These are phyloP conservation scores for Phytophthora foliorum DNA, from an alignment of 352 stramenopile genomes.

Conservation along the genomic window DNA sequence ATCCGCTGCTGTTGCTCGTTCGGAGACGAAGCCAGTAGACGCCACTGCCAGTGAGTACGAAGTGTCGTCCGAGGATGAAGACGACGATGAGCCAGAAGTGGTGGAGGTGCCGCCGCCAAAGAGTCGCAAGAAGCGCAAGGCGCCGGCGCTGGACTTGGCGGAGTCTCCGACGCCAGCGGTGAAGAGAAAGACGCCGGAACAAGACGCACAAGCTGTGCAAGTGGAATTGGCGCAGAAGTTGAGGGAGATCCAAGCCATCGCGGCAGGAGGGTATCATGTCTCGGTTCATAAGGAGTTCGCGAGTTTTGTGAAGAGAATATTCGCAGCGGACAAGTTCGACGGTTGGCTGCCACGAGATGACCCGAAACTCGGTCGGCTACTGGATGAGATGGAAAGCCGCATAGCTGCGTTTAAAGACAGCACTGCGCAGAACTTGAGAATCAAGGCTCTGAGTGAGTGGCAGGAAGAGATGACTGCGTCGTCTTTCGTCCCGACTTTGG, in stretches of 20 bases:
- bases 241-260: slow-evolving; percentile 6
- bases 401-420: slow-evolving; percentile 25
- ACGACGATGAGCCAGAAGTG: slow-evolving; percentile 18
- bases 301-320: slow-evolving; percentile 19
- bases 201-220: slow-evolving; percentile 6
- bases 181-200: slow-evolving; percentile 5
- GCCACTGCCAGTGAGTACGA: slow-evolving; percentile 24
- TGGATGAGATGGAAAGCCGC: slow-evolving; percentile 22
- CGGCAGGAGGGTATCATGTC: slow-evolving; percentile 8
- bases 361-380: slow-evolving; percentile 3
- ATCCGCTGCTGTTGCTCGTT: neutral
- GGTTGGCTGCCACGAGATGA: slow-evolving; percentile 27
- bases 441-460: slow-evolving; percentile 9
- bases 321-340: slow-evolving; percentile 12
- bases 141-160: slow-evolving; percentile 24
- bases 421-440: neutral
- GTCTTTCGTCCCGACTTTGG: slow-evolving; percentile 20
- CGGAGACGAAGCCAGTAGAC: slow-evolving; percentile 1
- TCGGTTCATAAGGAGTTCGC: slow-evolving; percentile 17
- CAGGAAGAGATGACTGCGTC: slow-evolving; percentile 16
- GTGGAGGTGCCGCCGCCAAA: slow-evolving; percentile 16
- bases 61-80: slow-evolving; percentile 11
- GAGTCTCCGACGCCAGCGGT: neutral
- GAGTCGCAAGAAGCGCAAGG: slow-evolving; percentile 26
- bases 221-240: slow-evolving; percentile 4